Conservation (phyloP, 345 rosid species). For the Dimocarpus longan region DNA sequence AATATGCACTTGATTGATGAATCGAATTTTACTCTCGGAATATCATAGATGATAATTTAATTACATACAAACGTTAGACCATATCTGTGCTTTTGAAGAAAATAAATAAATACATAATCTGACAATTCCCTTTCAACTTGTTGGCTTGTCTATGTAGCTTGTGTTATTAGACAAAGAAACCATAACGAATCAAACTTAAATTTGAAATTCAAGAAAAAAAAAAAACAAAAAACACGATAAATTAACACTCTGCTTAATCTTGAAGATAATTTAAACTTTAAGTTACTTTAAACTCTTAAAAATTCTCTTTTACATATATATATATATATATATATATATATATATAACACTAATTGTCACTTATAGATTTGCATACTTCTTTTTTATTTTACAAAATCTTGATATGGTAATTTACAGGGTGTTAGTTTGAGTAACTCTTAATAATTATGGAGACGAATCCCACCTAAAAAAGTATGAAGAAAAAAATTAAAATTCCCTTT, state of each 20-base stretch:
- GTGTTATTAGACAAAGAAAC: not conserved
- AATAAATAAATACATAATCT: not conserved
- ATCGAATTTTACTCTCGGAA: too few species aligned
- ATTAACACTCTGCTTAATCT: not conserved
- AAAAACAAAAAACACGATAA: not conserved
- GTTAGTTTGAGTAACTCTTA: too few species aligned
- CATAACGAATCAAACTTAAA: not conserved
- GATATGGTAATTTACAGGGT: too few species aligned
- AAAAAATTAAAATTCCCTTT: too few species aligned
- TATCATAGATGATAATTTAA: not conserved
- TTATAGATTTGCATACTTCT: too few species aligned
- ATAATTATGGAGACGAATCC: too few species aligned
- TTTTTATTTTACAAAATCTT: too few species aligned
- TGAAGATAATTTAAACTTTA: not conserved
- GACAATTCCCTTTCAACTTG: not conserved
- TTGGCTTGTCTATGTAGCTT: conserved; percentile 3
- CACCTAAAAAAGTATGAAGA: too few species aligned
- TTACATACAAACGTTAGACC: not conserved
- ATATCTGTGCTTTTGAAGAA: not conserved
- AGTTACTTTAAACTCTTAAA: not conserved
- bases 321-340: too few species aligned
- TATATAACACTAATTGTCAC: too few species aligned
- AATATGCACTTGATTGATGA: too few species aligned
- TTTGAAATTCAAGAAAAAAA: not conserved
- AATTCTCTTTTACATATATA: too few species aligned